Evolutionary conservation across 768 basidiomycete species (phyloP), one percentile per base, ranked within the genome.

Genomic region (Boletus tylopilopsis): DNA sequence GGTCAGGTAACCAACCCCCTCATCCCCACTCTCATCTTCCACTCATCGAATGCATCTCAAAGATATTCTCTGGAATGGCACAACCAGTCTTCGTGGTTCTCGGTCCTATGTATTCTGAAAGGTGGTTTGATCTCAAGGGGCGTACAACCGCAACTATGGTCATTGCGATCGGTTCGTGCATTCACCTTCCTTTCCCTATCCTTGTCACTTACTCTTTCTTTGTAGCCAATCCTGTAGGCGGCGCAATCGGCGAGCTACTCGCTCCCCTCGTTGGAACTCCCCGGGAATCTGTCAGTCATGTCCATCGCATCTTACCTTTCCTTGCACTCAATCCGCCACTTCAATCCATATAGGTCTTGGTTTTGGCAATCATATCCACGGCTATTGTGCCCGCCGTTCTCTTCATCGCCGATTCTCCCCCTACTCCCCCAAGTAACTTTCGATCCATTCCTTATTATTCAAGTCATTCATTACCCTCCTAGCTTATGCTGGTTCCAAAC

Each of bases 101-200:
- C 9, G 86, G 85, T 6, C 87, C 90, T 2, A 83, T 79, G 45
- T 93, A 85, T 66, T 90, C 90, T 0, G 87, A 93, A 62, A 79
- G 70, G 27, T 93, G 90, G 90, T 93, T 93, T 59, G 81, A 86
- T 52, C 68, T 90, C 40, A 72, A 78, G 50, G 81, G 84, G 13
- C 76, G 90, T 35, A 90, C 86, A 3, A 91, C 90, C 0, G 87
- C 87, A 12, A 93, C 80, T n/a, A 80, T 80, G 78, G 39, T 76
- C 32, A 70, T 81, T 45, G 72, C 78, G 9, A 58, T 81, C 24
- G 68, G 77, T 74, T 29, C 21, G 70, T 47, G 30, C 24, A 15
- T 35, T 19, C 18, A 7, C 11, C 19, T n/a, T 11, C 24, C 7
- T n/a, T 5, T 33, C 4, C 27, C 18, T 50, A 10, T 29, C 18